Evolutionary conservation across 768 basidiomycete species (phyloP).

Genomic region (Boletus vermiculosoides): DNA sequence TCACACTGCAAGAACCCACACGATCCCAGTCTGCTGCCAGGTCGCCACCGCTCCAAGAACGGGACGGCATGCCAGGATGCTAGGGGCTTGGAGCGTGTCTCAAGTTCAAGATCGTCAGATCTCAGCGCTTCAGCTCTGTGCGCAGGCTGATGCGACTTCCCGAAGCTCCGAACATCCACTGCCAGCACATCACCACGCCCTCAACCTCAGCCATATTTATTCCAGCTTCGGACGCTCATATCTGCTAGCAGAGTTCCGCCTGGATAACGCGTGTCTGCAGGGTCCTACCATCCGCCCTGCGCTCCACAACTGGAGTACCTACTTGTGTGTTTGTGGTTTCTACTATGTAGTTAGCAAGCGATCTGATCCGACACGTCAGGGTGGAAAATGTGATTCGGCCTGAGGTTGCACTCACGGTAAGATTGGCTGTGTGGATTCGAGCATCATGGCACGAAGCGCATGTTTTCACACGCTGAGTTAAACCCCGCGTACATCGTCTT

Average conservation of each 20-base stretch:
- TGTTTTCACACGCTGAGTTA: constrained; percentile 5
- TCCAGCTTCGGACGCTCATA: constrained; percentile 3
- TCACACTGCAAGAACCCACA: neutral
- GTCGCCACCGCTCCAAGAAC: neutral
- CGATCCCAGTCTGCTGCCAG: neutral
- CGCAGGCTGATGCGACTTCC: neutral
- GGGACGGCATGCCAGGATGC: neutral
- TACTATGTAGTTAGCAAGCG: neutral
- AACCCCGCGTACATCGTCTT: constrained; percentile 3
- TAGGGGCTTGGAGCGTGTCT: too few relatives aligned
- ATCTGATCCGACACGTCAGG: constrained; percentile 5
- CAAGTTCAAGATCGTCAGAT: neutral
- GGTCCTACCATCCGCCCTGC: constrained; percentile 1
- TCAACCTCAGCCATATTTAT: constrained; percentile 1
- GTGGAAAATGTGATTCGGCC: neutral
- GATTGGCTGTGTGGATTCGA: neutral
- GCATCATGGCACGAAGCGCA: constrained; percentile 5
- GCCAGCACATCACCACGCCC: constrained; percentile 6
- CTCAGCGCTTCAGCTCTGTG: too few relatives aligned
- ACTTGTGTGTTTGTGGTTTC: neutral
- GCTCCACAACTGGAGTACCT: neutral
- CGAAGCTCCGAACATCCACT: neutral
- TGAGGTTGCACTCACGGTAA: neutral
- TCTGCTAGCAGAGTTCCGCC: neutral
- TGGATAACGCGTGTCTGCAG: constrained; percentile 16